These are phyloP conservation scores for Dacryopinax primogenitus DNA, from an alignment of 768 basidiomycete species.

Conservation along the genomic window DNA sequence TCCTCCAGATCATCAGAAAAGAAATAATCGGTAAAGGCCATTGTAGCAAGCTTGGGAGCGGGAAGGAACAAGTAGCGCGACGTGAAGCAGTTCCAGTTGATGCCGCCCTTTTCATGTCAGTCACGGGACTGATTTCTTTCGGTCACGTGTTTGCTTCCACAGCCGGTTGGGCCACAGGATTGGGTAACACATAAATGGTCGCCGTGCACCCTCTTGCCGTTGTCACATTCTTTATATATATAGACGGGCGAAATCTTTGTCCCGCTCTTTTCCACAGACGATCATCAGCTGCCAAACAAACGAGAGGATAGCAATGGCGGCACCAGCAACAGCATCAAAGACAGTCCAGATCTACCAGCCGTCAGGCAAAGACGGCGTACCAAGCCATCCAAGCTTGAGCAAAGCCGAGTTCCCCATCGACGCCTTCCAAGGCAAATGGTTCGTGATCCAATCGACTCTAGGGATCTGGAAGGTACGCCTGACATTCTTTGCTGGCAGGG, in stretches of 20 bases:
- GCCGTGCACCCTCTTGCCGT: neutral
- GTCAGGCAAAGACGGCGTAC: neutral
- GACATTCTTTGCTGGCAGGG: no score
- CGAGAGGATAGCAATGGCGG: neutral
- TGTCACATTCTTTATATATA: neutral
- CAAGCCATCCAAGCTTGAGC: neutral
- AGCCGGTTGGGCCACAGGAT: neutral
- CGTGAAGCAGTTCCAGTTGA: neutral
- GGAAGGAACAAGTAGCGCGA: neutral
- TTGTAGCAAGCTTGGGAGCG: no score
- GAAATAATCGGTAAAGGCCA: neutral
- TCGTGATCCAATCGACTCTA: conserved; percentile 31
- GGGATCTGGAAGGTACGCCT: conserved; percentile 34
- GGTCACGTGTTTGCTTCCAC: neutral
- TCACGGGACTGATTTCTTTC: neutral
- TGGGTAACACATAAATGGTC: neutral
- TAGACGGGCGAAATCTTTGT: no score
- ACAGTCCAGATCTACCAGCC: neutral
- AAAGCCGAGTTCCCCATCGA: conserved; percentile 2
- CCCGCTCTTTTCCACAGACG: neutral
- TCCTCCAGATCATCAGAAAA: neutral
- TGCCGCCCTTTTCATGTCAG: neutral
- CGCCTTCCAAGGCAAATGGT: conserved; percentile 22
- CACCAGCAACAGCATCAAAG: neutral
- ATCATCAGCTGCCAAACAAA: neutral